Conservation (phyloP, 2,329 filamentous ascomycete genomes). For the Cyphellophora attinorum region DNA sequence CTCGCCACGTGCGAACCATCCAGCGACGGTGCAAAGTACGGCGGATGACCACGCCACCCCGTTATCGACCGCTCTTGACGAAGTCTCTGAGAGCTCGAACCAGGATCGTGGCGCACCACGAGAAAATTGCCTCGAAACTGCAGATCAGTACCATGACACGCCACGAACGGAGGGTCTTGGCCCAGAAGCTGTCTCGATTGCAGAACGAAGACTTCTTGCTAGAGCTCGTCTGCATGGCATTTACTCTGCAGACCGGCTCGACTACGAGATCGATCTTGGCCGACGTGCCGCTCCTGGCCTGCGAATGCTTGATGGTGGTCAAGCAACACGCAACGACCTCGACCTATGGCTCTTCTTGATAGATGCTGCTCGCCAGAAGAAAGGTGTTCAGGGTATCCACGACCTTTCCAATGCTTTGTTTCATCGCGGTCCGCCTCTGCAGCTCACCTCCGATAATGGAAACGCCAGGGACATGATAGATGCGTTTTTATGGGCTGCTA, state of each 20-base stretch:
- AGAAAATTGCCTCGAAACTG: no score
- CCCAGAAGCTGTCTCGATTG: no score
- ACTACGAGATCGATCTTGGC: constrained; percentile 33
- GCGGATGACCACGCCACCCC: no score
- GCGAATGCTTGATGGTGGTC: constrained; percentile 26
- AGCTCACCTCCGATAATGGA: constrained; percentile 12
- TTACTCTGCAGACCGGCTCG: constrained; percentile 23
- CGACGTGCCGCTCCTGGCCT: constrained; percentile 24
- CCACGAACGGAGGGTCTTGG: no score
- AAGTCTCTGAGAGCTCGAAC: no score
- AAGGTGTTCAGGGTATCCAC: constrained; percentile 31
- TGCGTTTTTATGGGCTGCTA: constrained; percentile 12
- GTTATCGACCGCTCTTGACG: no score
- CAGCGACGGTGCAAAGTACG: no score
- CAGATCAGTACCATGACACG: no score
- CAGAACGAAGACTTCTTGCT: background rate
- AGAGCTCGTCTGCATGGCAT: constrained; percentile 17
- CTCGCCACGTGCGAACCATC: no score
- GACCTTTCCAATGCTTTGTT: constrained; percentile 27
- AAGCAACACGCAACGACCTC: constrained; percentile 24
- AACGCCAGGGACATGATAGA: constrained; percentile 10
- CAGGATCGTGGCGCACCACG: no score
- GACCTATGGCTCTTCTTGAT: constrained; percentile 36
- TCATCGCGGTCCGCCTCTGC: constrained; percentile 11
- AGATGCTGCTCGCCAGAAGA: constrained; percentile 31